Conservation (phyloP, 257 asterid species). For the Oldenlandia corymbosa region DNA sequence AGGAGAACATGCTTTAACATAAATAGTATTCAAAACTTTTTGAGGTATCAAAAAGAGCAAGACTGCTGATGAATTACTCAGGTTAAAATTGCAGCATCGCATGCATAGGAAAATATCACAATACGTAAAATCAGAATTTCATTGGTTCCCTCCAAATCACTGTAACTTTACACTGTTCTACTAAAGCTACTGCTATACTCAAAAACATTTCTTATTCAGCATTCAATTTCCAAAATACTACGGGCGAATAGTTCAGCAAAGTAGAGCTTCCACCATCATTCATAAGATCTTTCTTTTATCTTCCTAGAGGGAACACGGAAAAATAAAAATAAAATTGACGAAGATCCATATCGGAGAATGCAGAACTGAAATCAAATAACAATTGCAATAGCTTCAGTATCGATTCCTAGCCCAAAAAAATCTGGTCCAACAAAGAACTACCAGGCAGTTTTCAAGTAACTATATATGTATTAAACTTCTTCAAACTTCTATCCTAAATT, state of each 20-base stretch:
- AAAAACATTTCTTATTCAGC: too few species aligned
- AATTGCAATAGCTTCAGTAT: background rate
- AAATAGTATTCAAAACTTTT: background rate
- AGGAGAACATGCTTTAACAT: background rate
- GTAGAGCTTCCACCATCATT: too few species aligned
- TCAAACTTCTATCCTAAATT: background rate
- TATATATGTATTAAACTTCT: background rate
- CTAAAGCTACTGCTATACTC: too few species aligned
- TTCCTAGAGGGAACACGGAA: too few species aligned
- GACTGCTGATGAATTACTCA: background rate
- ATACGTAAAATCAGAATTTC: background rate
- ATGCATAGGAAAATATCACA: background rate
- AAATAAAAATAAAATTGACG: too few species aligned
- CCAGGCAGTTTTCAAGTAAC: background rate
- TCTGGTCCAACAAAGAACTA: background rate
- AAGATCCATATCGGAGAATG: too few species aligned
- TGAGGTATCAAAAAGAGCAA: background rate
- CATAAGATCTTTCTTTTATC: too few species aligned
- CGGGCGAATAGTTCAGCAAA: background rate
- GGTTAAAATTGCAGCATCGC: background rate
- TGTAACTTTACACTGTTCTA: background rate
- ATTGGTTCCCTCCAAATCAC: background rate
- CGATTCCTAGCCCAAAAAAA: background rate
- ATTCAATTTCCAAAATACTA: background rate
- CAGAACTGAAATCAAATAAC: background rate